phyloP scores from a whole-genome alignment of 208 protist species.

The Trypanosoma scelopori region DNA sequence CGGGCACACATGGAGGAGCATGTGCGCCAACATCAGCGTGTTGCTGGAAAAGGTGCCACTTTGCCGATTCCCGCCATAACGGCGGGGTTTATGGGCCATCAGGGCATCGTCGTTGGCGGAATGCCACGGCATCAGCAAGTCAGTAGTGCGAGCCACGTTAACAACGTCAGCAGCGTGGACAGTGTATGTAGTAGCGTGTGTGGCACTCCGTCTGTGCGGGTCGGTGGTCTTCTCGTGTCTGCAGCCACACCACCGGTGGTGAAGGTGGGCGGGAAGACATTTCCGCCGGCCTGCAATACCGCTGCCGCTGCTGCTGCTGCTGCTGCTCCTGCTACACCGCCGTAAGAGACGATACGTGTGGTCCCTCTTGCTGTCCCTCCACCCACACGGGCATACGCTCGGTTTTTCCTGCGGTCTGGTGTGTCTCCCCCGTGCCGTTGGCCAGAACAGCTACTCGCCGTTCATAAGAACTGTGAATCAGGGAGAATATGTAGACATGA shows the following conservation, averaged over 20 bases:
- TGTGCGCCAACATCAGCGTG: constrained; percentile 30
- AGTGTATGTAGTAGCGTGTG: background rate
- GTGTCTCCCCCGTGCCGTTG: too few relatives aligned
- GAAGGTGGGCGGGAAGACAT: constrained; percentile 10
- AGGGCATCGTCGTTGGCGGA: constrained; percentile 57
- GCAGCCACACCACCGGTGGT: constrained; percentile 16
- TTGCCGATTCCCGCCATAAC: constrained; percentile 34
- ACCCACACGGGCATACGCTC: too few relatives aligned
- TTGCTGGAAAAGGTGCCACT: constrained; percentile 31
- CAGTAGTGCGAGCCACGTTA: background rate
- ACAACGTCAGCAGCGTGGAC: background rate
- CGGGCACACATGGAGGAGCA: constrained; percentile 32
- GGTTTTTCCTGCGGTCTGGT: too few relatives aligned
- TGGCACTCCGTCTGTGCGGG: constrained; percentile 26
- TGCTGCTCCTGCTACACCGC: background rate
- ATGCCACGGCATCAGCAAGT: background rate
- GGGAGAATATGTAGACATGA: too few relatives aligned
- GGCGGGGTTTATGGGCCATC: constrained; percentile 23
- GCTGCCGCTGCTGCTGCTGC: too few relatives aligned
- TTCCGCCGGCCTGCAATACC: background rate
- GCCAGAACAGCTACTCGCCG: too few relatives aligned
- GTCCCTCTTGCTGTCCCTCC: too few relatives aligned
- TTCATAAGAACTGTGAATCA: too few relatives aligned
- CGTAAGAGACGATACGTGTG: background rate
- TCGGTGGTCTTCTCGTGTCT: constrained; percentile 24